Percentiles rank a stretch among this genome's conserved stretches.
Conservation (phyloP, 139 green algal species). For the Trebouxia sp. region DNA sequence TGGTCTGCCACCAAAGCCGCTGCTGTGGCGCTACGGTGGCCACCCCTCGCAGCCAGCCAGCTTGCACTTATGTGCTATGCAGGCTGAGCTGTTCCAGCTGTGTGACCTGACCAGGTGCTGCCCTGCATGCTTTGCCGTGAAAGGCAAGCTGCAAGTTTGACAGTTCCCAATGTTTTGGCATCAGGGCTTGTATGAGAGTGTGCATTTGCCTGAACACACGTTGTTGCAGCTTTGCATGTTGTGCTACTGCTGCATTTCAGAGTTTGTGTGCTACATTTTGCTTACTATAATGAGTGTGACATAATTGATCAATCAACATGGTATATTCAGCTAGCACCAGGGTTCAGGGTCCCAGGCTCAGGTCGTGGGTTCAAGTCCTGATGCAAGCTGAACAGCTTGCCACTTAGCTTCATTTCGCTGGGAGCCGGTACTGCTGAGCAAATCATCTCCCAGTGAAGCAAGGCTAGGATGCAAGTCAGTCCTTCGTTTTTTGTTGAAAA, state of each 20-base stretch:
- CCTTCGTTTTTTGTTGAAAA: neutral
- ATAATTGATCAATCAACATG: no score
- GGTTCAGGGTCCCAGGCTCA: neutral
- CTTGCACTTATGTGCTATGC: conserved; percentile 36
- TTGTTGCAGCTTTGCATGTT: no score
- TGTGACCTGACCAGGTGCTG: conserved; percentile 23
- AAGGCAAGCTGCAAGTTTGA: no score
- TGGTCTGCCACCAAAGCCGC: conserved; percentile 52
- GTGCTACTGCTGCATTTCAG: no score
- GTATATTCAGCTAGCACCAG: no score
- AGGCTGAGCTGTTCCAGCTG: conserved; percentile 36
- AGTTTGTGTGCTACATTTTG: no score
- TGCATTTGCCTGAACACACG: no score
- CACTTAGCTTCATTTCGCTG: conserved; percentile 19
- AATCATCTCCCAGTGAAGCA: neutral
- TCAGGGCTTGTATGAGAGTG: no score
- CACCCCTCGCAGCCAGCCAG: conserved; percentile 69
- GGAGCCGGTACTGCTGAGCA: neutral
- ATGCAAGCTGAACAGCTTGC: neutral
- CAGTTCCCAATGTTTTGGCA: no score
- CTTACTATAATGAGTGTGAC: no score
- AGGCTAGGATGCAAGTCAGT: neutral
- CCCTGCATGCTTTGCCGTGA: neutral
- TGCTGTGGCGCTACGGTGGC: conserved; percentile 81
- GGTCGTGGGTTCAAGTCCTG: conserved; percentile 19